These are phyloP conservation scores for Annulohypoxylon truncatum DNA, from an alignment of 2,329 filamentous ascomycete species.

Conservation along the genomic window DNA sequence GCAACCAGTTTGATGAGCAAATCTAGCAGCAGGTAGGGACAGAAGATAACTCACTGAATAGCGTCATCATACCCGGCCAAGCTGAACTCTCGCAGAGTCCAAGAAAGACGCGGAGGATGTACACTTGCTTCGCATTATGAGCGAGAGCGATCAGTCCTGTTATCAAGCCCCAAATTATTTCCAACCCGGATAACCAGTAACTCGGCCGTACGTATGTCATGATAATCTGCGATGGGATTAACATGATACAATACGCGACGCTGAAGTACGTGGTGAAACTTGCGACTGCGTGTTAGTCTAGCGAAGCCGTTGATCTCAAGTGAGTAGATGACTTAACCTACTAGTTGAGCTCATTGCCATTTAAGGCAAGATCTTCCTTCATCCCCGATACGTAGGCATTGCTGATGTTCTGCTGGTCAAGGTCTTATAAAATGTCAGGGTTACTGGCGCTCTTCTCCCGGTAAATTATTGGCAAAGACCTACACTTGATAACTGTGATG, in stretches of 20 bases:
- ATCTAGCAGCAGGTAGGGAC: background rate
- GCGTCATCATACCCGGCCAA: slow-evolving; percentile 59
- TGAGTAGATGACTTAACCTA: slow-evolving; percentile 33
- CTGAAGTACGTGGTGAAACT: slow-evolving; percentile 52
- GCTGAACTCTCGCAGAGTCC: slow-evolving; percentile 55
- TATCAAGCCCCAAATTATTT: slow-evolving; percentile 51
- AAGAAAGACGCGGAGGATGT: slow-evolving; percentile 55
- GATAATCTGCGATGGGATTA: slow-evolving; percentile 53
- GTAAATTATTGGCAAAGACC: background rate
- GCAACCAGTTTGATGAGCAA: slow-evolving; percentile 30
- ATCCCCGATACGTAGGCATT: slow-evolving; percentile 54
- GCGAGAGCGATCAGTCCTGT: slow-evolving; percentile 50
- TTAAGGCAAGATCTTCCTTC: slow-evolving; percentile 48
- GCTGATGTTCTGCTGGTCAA: slow-evolving; percentile 51
- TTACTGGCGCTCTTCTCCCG: background rate
- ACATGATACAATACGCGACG: slow-evolving; percentile 52
- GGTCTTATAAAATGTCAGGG: slow-evolving; percentile 44
- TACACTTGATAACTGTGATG: slow-evolving; percentile 44
- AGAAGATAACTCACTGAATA: slow-evolving; percentile 50
- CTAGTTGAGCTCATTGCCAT: slow-evolving; percentile 49
- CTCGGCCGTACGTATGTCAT: slow-evolving; percentile 53
- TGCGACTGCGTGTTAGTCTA: background rate
- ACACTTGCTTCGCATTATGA: slow-evolving; percentile 52
- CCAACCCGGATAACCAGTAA: slow-evolving; percentile 51
- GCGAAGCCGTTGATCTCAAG: background rate